A percentile compares a stretch with the other conserved stretches of the same genome.
Conservation (phyloP, 441 rosid genomes). For the Corymbia citriodora region DNA sequence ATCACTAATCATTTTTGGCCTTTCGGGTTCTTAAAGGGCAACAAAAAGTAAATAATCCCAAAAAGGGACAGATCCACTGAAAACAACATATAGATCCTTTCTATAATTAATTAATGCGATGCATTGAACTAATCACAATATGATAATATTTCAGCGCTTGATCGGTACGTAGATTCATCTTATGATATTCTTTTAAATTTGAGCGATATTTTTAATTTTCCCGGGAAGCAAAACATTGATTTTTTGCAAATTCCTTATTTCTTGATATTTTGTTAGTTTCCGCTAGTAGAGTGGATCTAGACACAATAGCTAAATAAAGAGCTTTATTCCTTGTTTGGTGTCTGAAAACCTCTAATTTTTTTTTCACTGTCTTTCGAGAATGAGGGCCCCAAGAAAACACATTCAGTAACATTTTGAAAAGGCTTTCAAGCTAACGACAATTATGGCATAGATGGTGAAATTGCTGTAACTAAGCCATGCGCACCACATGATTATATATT, state of each 20-base stretch:
- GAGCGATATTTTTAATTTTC: background rate
- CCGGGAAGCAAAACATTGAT: rapidly evolving
- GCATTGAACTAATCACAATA: background rate
- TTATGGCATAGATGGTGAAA: background rate
- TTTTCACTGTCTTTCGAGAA: background rate
- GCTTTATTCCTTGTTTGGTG: too few species aligned
- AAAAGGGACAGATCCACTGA: too few species aligned
- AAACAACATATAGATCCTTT: too few species aligned
- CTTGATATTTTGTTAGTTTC: too few species aligned
- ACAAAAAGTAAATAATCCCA: too few species aligned
- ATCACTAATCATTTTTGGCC: too few species aligned
- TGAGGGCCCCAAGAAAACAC: background rate
- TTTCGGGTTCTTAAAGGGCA: too few species aligned
- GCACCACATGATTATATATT: background rate
- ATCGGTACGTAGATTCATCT: background rate
- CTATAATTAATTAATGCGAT: too few species aligned
- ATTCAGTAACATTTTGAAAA: background rate
- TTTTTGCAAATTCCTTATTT: background rate
- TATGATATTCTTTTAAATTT: background rate
- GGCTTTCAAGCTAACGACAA: background rate
- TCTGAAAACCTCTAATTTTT: too few species aligned
- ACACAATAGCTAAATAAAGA: too few species aligned
- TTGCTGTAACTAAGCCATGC: background rate
- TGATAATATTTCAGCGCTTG: background rate
- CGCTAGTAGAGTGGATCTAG: too few species aligned